Percentiles rank a stretch among this genome's conserved stretches.
Conservation (phyloP, 805 yeast genomes). For the Cyberlindnera maritima region DNA sequence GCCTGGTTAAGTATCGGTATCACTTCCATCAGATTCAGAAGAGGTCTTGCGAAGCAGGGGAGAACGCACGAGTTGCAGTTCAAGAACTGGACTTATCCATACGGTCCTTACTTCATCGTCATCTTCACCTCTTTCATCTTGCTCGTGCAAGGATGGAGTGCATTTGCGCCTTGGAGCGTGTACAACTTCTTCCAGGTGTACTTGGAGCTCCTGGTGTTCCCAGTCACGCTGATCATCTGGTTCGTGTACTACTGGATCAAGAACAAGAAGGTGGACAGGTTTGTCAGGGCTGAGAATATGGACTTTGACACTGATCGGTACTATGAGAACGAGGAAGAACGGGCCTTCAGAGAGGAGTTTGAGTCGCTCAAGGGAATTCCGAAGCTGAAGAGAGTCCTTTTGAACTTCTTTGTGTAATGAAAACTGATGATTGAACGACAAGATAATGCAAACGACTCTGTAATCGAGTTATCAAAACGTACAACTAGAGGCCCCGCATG, state of each 20-base stretch:
- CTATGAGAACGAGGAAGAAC: slow-evolving; percentile 47
- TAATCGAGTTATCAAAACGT: no score
- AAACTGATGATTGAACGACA: background rate
- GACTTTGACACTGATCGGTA: slow-evolving; percentile 53
- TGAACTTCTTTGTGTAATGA: slow-evolving; percentile 15
- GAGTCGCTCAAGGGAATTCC: slow-evolving; percentile 40
- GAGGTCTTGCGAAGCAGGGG: slow-evolving; percentile 43
- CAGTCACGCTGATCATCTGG: slow-evolving; percentile 42
- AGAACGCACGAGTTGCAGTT: slow-evolving; percentile 39
- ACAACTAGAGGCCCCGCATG: no score
- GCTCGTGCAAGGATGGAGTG: slow-evolving; percentile 53
- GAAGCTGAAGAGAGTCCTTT: slow-evolving; percentile 28
- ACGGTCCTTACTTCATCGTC: slow-evolving; percentile 46
- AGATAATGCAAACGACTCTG: no score
- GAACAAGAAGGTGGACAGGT: slow-evolving; percentile 33
- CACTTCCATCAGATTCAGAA: slow-evolving; percentile 48
- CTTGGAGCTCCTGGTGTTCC: slow-evolving; percentile 47
- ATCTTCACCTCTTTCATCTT: slow-evolving; percentile 42
- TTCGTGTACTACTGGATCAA: slow-evolving; percentile 31
- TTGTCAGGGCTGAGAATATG: slow-evolving; percentile 45
- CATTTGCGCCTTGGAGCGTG: slow-evolving; percentile 44
- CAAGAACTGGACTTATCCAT: slow-evolving; percentile 51
- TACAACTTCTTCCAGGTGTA: slow-evolving; percentile 43
- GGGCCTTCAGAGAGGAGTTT: slow-evolving; percentile 4
- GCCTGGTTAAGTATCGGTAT: slow-evolving; percentile 50